Evolutionary conservation across 108 stramenopile species (phyloP).

Genomic region (Nitzschia sp.): DNA sequence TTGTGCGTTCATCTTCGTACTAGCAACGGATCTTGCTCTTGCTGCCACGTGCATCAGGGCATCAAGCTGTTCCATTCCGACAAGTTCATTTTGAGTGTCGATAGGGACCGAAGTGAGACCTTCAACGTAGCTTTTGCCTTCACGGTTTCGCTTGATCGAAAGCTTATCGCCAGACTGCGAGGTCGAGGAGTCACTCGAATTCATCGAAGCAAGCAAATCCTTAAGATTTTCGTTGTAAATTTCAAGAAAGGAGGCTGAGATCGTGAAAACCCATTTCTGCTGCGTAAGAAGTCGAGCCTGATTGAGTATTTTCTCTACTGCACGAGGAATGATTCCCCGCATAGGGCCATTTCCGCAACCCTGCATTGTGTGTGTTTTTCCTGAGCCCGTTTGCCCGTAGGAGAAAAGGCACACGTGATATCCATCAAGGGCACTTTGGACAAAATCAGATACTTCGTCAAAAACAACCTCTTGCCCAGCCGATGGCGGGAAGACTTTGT

Average conservation of each 20-base stretch:
- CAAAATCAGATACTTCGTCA: slow-evolving; percentile 94
- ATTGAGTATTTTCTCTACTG: slow-evolving; percentile 89
- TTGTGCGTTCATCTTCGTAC: slow-evolving; percentile 98
- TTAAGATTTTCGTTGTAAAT: slow-evolving; percentile 99
- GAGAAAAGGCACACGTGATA: slow-evolving; percentile 96
- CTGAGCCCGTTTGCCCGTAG: slow-evolving; percentile 89
- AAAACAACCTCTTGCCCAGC: slow-evolving; percentile 92
- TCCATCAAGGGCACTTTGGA: slow-evolving; percentile 96
- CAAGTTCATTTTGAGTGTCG: slow-evolving; percentile 63
- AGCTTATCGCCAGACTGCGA: slow-evolving; percentile 48
- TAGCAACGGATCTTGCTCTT: slow-evolving; percentile 89
- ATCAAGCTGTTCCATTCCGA: slow-evolving; percentile 82
- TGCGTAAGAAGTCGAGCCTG: slow-evolving; percentile 78
- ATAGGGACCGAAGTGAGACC: slow-evolving; percentile 86
- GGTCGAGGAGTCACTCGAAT: slow-evolving; percentile 1
- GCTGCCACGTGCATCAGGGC: slow-evolving; percentile 88
- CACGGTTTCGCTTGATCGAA: slow-evolving; percentile 73
- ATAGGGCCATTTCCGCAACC: slow-evolving; percentile 86
- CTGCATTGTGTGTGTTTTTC: slow-evolving; percentile 98
- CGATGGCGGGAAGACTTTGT: slow-evolving; percentile 92
- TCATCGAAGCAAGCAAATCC: slow-evolving; percentile 85
- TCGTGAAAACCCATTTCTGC: slow-evolving; percentile 94
- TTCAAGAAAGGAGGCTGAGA: slow-evolving; percentile 96
- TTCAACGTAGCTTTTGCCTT: slow-evolving; percentile 87
- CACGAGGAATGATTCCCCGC: slow-evolving; percentile 95